Evolutionary conservation across 2,329 filamentous ascomycete genomes (phyloP), one percentile per base, ranked within the genome.

Genomic region (Dactylellina haptotyla): DNA sequence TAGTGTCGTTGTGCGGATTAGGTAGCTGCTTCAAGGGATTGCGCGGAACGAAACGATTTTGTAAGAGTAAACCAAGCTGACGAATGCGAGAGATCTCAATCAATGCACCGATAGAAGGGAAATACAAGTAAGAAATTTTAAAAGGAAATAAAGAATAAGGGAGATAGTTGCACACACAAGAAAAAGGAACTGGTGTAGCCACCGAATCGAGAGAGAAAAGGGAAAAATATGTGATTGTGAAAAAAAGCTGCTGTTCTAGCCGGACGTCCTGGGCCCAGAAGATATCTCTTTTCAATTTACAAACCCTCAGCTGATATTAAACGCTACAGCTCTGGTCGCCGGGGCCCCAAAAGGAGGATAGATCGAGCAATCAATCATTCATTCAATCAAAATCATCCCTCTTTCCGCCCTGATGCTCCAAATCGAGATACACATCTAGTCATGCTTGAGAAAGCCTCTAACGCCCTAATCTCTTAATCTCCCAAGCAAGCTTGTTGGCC

Each of bases 1-100:
- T 46, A 32, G 58, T 58, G 48, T 61, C 39, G 67, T 56, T 43
- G 45, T 39, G 69, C 54, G 54, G 56, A 73, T 48, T 66, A 73
- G 69, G 69, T 65, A 66, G 61, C 69, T 73, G 61, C 69, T 66
- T 56, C 26, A 48, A 54, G 37, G 69, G 54, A 73, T 66, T 61
- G 54, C 64, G 63, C 63, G 53, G 63, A 59, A 59, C 53, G 45
- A 53, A 59, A 28, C 32, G 34, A 61, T 26, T 25, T n/a, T 34
- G 53, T 25, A 10, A 43, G 41, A 23, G 43, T 20, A 54, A 18
- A 56, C 48, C 51, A 51, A 57, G 66, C 59, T 72, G 67, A 73
- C 61, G 69, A 66, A 69, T 69, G 25, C 46, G 53, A 58, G 50
- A 43, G 32, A 56, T 46, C 41, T 58, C 10, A 16, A 23, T 32